These are phyloP conservation scores for Diatrype stigma DNA, from an alignment of 2,329 filamentous ascomycete species.

Conservation along the genomic window DNA sequence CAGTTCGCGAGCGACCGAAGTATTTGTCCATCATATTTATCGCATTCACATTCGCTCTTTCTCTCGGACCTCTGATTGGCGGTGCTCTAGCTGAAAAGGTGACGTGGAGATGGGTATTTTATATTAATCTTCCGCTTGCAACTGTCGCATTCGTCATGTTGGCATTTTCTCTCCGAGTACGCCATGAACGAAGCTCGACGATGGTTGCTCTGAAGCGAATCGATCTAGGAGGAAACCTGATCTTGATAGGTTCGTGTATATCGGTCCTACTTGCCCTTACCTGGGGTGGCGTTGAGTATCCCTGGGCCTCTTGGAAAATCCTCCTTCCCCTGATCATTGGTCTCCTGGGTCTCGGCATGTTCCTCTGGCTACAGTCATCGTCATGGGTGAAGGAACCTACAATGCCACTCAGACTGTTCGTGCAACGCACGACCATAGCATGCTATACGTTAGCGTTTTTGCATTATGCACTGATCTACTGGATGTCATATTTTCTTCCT, in stretches of 20 bases:
- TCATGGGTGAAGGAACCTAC: slow-evolving; percentile 19
- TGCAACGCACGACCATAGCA: slow-evolving; percentile 32
- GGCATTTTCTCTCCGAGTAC: slow-evolving; percentile 27
- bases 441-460: slow-evolving; percentile 30
- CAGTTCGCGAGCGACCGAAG: slow-evolving; percentile 37
- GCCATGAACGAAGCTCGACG: slow-evolving; percentile 11
- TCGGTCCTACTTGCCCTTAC: slow-evolving; percentile 32
- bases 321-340: slow-evolving; percentile 36
- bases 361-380: slow-evolving; percentile 29
- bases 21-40: slow-evolving; percentile 29
- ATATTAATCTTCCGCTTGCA: slow-evolving; percentile 26
- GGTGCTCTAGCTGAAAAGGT: slow-evolving; percentile 9
- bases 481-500: slow-evolving; percentile 29
- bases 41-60: slow-evolving; percentile 25
- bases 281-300: slow-evolving; percentile 9
- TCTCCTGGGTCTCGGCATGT: slow-evolving; percentile 30
- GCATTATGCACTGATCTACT: slow-evolving; percentile 28
- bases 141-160: slow-evolving; percentile 20
- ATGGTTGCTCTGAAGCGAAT: slow-evolving; percentile 17
- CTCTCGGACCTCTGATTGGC: slow-evolving; percentile 23
- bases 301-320: slow-evolving; percentile 14
- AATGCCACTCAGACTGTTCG: slow-evolving; percentile 39
- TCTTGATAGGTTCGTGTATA: slow-evolving; percentile 29
- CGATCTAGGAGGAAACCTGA: slow-evolving; percentile 33
- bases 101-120: slow-evolving; percentile 38